Evolutionary conservation across 345 rosid genomes (phyloP), one percentile per base, ranked within the genome.

Genomic region (Eucalyptus microcorys): DNA sequence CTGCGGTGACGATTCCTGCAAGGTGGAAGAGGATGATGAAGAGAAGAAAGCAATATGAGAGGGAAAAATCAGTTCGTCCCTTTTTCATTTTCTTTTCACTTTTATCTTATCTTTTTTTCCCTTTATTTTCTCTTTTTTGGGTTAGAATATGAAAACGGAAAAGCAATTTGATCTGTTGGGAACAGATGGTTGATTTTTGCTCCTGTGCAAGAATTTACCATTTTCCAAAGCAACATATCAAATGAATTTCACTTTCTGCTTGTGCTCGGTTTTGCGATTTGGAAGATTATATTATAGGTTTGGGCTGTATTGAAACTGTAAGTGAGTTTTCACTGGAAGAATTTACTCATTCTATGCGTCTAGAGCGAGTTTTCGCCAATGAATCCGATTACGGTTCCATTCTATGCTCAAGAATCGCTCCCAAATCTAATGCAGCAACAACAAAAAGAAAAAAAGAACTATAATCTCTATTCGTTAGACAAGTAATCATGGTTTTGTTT

Each of bases 351-450:
- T 61, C 71, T 64, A 7, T 8, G 10, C 3, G 0, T 30, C 76
- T 14, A 6, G 76, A 64, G 2, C 9, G 37, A n/a, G 21, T 30
- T 7, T 64, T 64, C 5, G 17, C 76, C 21, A 14, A n/a, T 64
- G 0, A n/a, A n/a, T 64, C 8, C 19, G 0, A n/a, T 30, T n/a
- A 64, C 0, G 19, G 37, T 64, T 30, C 37, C 37, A 64, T 13
- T 64, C 17, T 64, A 64, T 64, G 37, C 76, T 64, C 17, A 7
- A 64, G 9, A n/a, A 14, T 64, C 19, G 7, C 14, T 14, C 37
- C 7, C 37, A 64, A n/a, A n/a, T 64, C 37, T 64, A 64, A 64
- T 7, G 76, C 68, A 61, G 17, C 16, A 6, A 12, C 9, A 27
- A 6, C 6, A 61, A 61, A 49, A 2, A 47, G 8, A 19, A 49